These are phyloP conservation scores for Globisporangium carolinianum DNA, from an alignment of 352 stramenopile genomes.

Conservation along the genomic window DNA sequence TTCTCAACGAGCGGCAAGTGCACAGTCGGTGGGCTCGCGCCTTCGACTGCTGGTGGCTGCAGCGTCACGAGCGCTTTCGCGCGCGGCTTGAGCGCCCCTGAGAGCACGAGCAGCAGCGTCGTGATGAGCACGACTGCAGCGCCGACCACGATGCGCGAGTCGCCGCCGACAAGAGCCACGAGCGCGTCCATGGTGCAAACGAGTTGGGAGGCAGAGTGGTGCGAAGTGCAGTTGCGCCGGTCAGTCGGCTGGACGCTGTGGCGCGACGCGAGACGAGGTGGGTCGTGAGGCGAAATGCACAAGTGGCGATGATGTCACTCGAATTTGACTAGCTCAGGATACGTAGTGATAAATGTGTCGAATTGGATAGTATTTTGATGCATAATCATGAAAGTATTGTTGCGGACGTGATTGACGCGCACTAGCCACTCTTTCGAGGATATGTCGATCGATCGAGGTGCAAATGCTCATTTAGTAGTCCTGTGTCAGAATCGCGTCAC, in stretches of 20 bases:
- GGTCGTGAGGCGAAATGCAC: neutral
- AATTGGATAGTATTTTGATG: too few species aligned
- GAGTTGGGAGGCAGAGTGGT: neutral
- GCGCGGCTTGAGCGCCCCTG: conserved; percentile 30
- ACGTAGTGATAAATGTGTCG: too few species aligned
- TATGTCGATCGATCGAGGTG: neutral
- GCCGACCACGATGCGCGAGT: conserved; percentile 41
- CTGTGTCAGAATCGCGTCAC: neutral
- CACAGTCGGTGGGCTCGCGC: conserved; percentile 34
- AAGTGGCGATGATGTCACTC: conserved; percentile 5
- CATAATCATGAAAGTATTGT: neutral
- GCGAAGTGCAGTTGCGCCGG: neutral
- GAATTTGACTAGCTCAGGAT: neutral
- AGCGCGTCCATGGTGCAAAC: conserved; percentile 34
- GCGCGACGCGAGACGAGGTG: too few species aligned
- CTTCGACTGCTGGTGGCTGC: conserved; percentile 25
- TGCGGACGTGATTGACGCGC: neutral
- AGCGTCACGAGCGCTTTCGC: conserved; percentile 40
- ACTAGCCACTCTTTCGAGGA: neutral
- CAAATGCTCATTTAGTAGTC: neutral
- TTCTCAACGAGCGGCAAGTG: conserved; percentile 87
- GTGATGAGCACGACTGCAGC: conserved; percentile 42
- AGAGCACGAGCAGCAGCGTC: conserved; percentile 35
- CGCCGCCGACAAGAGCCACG: conserved; percentile 25
- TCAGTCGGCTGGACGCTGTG: too few species aligned